Base-by-base conservation (phyloP, 768 basidiomycete species). In the Obba rivulosa region DNA sequence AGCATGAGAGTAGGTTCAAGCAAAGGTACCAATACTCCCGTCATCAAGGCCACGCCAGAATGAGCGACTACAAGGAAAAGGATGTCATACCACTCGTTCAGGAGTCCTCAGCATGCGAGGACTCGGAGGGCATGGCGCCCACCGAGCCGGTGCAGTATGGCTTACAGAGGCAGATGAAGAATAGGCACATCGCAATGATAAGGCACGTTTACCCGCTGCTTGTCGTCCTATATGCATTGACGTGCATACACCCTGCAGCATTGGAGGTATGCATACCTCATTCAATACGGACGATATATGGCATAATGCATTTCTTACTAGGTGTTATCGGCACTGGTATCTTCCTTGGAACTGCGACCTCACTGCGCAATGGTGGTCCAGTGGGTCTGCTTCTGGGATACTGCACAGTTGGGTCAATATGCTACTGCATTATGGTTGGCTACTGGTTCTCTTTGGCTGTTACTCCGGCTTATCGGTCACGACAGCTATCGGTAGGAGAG, bases 271-370 rank as follows among this genome's bases (percentile, higher is more conserved):
- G 41, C 13, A n/a, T 5, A 8, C 20, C 37, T 31, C n/a, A 38
- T 10, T 14, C 3, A 22, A 21, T 10, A 14, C 4, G 13, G 7
- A 31, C 13, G 28, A 31, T 7, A 13, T 13, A 13, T 31, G 37
- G 8, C 16, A 38, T 35, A n/a, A 35, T 35, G 37, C n/a, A 7
- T 38, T n/a, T 14, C 8, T 42, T 42, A 4, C 16, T 21, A 44
- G 60, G 60, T 44, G 61, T 61, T 56, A 74, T 75, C 46, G 76
- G 77, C 16, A 77, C 76, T 2, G 78, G 79, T 45, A 66, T 80
- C 3, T 80, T 81, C 58, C 61, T 81, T n/a, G 74, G 76, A 5
- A 71, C 74, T 9, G 79, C 76, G 2, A 65, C 58, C 34, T 69
- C 71, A 10, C 61, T 75, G 37, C 47, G 28, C 48, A 59, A 64